phyloP scores from a whole-genome alignment of 2,329 filamentous ascomycete genomes.

The Colletotrichum echinochloae region DNA sequence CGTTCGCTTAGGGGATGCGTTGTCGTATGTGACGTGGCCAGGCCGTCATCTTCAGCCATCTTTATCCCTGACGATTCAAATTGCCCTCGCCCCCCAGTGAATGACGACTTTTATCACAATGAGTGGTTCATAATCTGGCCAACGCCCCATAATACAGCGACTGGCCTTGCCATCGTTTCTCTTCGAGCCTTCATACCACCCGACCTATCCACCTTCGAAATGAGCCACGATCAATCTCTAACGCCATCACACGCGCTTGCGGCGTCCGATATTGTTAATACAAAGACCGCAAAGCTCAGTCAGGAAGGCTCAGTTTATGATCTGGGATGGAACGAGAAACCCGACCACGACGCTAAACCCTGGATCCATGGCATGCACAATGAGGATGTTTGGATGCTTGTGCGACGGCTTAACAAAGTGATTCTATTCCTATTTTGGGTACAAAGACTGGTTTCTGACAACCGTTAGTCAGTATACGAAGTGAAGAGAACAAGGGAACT shows the following conservation, averaged over 20 bases:
- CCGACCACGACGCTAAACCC: not conserved
- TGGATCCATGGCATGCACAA: constrained; percentile 17
- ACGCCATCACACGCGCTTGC: not conserved
- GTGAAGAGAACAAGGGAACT: constrained; percentile 67
- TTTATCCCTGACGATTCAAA: not conserved
- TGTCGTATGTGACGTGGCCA: not conserved
- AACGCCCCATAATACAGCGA: not conserved
- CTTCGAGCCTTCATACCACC: not conserved
- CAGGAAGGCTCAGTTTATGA: not conserved
- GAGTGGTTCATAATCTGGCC: not conserved
- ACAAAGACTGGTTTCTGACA: not conserved
- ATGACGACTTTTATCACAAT: not conserved
- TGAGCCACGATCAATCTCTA: not conserved
- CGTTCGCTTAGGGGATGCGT: not conserved
- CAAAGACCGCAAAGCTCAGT: not conserved
- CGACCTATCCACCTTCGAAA: not conserved
- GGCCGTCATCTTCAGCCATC: not conserved
- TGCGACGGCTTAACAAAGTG: constrained; percentile 73
- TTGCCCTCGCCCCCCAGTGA: not conserved
- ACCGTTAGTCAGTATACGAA: constrained; percentile 54
- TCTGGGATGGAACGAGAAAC: not conserved
- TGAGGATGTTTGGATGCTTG: constrained; percentile 69
- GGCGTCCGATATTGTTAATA: not conserved
- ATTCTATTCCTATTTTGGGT: not conserved
- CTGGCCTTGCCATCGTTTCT: not conserved